A percentile compares a stretch with the other conserved stretches of the same genome.
Conservation (phyloP, 192 early-diverging fungal genomes). For the Coemansia sp. region DNA sequence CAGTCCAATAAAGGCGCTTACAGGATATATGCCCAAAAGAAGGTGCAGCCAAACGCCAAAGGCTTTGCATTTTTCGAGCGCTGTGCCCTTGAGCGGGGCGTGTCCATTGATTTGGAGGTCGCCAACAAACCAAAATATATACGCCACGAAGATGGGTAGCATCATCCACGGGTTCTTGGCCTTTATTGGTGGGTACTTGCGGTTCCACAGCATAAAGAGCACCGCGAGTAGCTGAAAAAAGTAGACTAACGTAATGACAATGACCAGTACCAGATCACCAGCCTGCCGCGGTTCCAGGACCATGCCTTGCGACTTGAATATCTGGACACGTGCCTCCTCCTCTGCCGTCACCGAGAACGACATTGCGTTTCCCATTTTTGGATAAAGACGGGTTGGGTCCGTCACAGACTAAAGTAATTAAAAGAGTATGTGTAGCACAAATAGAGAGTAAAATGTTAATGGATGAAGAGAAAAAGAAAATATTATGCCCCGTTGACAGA, state of each 20-base stretch:
- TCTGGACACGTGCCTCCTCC: conserved; percentile 19
- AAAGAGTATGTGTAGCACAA: not conserved
- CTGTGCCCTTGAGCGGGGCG: conserved; percentile 25
- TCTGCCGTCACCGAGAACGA: conserved; percentile 27
- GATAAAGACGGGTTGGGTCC: not conserved
- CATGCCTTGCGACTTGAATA: not conserved
- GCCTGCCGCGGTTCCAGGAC: conserved; percentile 34
- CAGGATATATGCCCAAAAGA: conserved; percentile 31
- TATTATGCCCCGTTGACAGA: not conserved
- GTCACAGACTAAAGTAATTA: not conserved
- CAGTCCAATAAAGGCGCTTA: conserved; percentile 32
- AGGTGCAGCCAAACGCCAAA: conserved; percentile 52
- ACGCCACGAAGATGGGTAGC: conserved; percentile 24
- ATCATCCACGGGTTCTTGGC: conserved; percentile 53
- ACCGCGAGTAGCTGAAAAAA: conserved; percentile 31
- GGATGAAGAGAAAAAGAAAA: not conserved
- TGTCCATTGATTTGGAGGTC: conserved; percentile 53
- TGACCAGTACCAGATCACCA: conserved; percentile 23
- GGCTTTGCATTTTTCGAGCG: conserved; percentile 38
- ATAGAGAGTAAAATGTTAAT: not conserved
- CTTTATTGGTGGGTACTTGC: conserved; percentile 56
- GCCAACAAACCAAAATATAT: conserved; percentile 54
- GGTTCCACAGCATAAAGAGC: conserved; percentile 42
- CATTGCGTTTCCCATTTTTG: conserved; percentile 28
- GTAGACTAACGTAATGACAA: conserved; percentile 15